phyloP scores from a whole-genome alignment of 805 yeast genomes.

The Schizosaccharomyces lindneri region DNA sequence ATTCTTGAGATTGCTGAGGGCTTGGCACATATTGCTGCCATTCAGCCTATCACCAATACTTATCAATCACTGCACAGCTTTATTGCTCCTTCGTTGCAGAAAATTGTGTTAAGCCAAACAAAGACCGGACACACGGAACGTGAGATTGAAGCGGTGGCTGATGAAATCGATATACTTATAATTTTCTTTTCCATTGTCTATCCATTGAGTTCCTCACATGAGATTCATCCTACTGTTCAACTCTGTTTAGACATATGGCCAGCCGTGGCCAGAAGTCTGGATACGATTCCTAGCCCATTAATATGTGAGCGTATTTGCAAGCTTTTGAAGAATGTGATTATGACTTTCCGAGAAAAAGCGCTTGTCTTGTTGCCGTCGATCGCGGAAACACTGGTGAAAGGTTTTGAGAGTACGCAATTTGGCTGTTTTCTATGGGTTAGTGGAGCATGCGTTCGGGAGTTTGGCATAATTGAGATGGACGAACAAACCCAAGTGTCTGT shows the following conservation, averaged over 20 bases:
- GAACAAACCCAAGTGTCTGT: slow-evolving; percentile 30
- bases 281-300: slow-evolving; percentile 29
- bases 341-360: slow-evolving; percentile 32
- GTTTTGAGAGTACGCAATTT: slow-evolving; percentile 39
- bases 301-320: slow-evolving; percentile 58
- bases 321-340: slow-evolving; percentile 38
- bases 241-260: slow-evolving; percentile 38
- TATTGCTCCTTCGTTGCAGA: slow-evolving; percentile 35
- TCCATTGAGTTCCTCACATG: slow-evolving; percentile 7
- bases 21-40: slow-evolving; percentile 52
- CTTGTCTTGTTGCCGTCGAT: slow-evolving; percentile 36
- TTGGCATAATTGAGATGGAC: slow-evolving; percentile 26
- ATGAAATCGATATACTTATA: slow-evolving; percentile 44
- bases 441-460: slow-evolving; percentile 49
- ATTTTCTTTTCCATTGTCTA: slow-evolving; percentile 33
- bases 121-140: slow-evolving; percentile 15
- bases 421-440: slow-evolving; percentile 85
- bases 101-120: slow-evolving; percentile 7
- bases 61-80: slow-evolving; percentile 34
- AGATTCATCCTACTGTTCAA: slow-evolving; percentile 25
- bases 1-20: slow-evolving; percentile 71
- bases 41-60: slow-evolving; percentile 26
- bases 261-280: slow-evolving; percentile 22
- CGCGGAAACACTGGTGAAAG: slow-evolving; percentile 40
- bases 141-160: slow-evolving; percentile 29